Percentiles rank a stretch among this genome's conserved stretches.
Conservation (phyloP, 148 eudicot species). For the Camellia japonica region DNA sequence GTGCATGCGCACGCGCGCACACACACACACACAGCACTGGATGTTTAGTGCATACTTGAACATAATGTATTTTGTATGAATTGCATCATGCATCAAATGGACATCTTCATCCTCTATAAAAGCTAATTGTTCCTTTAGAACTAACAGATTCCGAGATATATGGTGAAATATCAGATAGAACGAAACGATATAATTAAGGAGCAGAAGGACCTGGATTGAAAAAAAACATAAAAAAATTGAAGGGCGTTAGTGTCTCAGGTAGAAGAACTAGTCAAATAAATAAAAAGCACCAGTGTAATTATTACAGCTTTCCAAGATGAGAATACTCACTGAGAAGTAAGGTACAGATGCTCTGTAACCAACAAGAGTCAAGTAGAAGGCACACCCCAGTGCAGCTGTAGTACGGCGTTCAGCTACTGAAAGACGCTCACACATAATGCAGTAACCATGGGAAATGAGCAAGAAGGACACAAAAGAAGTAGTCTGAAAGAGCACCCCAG, state of each 20-base stretch:
- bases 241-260: conserved; percentile 11
- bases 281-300: not conserved
- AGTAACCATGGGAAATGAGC: conserved; percentile 87
- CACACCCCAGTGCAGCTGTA: conserved; percentile 70
- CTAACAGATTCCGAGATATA: conserved; percentile 66
- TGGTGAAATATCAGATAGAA: conserved; percentile 85
- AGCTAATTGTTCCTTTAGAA: conserved; percentile 70
- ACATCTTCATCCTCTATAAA: conserved; percentile 71
- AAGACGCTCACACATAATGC: conserved; percentile 87
- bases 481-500: conserved; percentile 86
- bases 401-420: conserved; percentile 68
- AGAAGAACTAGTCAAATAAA: not conserved
- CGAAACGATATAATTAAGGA: conserved; percentile 63
- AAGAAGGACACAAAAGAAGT: conserved; percentile 81
- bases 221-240: conserved; percentile 11
- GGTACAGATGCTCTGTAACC: conserved; percentile 94
- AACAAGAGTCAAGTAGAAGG: conserved; percentile 85
- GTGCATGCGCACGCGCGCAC: not conserved
- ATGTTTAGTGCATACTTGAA: conserved; percentile 59
- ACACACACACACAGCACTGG: not conserved
- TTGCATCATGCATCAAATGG: conserved; percentile 73
- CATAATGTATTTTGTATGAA: conserved; percentile 73
- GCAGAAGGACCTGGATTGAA: conserved; percentile 59
- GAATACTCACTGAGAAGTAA: conserved; percentile 74
- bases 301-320: not conserved